Evolutionary conservation across 1,284 basidiomycete species (phyloP).

Genomic region (Pseudozyma hubeiensis): DNA sequence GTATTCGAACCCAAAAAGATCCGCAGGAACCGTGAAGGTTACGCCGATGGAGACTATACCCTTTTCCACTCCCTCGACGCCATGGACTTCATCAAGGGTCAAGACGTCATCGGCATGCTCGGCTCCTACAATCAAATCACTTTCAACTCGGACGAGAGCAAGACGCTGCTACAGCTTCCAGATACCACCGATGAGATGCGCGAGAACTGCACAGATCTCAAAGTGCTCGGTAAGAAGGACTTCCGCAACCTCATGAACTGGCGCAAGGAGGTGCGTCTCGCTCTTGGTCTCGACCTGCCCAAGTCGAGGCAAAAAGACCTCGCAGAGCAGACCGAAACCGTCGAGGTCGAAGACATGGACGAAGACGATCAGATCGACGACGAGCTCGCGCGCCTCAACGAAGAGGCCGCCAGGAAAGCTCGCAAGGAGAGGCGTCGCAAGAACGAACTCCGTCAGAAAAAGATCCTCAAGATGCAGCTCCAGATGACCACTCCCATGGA

Average conservation of each 20-base stretch:
- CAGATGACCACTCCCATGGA: slow-evolving; percentile 97
- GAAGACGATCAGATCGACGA: slow-evolving; percentile 74
- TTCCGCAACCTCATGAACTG: slow-evolving; percentile 95
- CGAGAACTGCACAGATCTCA: slow-evolving; percentile 88
- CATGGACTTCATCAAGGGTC: slow-evolving; percentile 78
- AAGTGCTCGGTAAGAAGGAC: slow-evolving; percentile 96
- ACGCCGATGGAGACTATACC: slow-evolving; percentile 93
- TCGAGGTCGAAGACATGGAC: slow-evolving; percentile 74
- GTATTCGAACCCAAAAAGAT: slow-evolving; percentile 99
- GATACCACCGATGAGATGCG: slow-evolving; percentile 78
- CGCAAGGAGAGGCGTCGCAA: slow-evolving; percentile 82
- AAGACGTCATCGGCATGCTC: slow-evolving; percentile 76
- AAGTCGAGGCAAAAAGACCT: slow-evolving; percentile 44
- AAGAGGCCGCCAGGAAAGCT: slow-evolving; percentile 82
- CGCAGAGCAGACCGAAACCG: slow-evolving; percentile 69
- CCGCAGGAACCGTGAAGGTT: slow-evolving; percentile 90
- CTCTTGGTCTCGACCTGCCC: slow-evolving; percentile 70
- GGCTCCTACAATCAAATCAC: slow-evolving; percentile 86
- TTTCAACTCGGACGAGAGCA: slow-evolving; percentile 77
- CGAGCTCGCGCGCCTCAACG: slow-evolving; percentile 85
- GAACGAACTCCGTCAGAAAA: slow-evolving; percentile 88
- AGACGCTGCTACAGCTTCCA: slow-evolving; percentile 77
- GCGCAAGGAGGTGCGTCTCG: slow-evolving; percentile 78
- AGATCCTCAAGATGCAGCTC: slow-evolving; percentile 93
- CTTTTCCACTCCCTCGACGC: slow-evolving; percentile 83